These are phyloP conservation scores for Annona squamosa DNA, from an alignment of 164 flowering plant species.

Conservation along the genomic window DNA sequence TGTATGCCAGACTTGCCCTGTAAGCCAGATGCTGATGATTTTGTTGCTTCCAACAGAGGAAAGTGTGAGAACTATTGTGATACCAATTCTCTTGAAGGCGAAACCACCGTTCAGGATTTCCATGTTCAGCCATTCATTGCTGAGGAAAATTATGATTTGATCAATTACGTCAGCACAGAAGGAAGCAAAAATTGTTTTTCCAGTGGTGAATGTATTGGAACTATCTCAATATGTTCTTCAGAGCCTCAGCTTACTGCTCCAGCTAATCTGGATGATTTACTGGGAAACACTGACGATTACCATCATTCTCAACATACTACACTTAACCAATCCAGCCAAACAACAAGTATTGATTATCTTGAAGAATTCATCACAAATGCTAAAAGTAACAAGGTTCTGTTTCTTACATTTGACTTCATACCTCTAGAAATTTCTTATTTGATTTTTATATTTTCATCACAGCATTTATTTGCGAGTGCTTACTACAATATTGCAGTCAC, in stretches of 20 bases:
- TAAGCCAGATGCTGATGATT: constrained; percentile 9
- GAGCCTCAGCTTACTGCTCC: neutral
- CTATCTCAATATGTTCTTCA: constrained; percentile 10
- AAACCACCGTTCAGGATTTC: neutral
- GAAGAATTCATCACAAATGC: constrained; percentile 64
- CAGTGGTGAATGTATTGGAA: constrained; percentile 11
- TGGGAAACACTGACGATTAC: constrained; percentile 16
- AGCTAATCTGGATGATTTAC: too few relatives aligned
- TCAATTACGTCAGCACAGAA: constrained; percentile 9
- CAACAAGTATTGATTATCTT: constrained; percentile 43
- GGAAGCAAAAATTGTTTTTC: constrained; percentile 6
- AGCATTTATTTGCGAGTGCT: neutral
- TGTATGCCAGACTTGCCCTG: constrained; percentile 4
- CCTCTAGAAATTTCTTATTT: neutral
- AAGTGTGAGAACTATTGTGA: neutral
- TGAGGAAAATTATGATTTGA: constrained; percentile 10
- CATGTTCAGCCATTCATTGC: constrained; percentile 5
- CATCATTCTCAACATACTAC: constrained; percentile 18
- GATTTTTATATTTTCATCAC: neutral
- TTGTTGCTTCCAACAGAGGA: neutral
- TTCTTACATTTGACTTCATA: neutral
- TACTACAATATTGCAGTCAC: neutral
- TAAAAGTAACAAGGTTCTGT: constrained; percentile 67
- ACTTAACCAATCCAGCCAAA: constrained; percentile 33
- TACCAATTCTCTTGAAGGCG: neutral